Conservation (phyloP, 805 yeast species). For the Ogataea dorogensis region DNA sequence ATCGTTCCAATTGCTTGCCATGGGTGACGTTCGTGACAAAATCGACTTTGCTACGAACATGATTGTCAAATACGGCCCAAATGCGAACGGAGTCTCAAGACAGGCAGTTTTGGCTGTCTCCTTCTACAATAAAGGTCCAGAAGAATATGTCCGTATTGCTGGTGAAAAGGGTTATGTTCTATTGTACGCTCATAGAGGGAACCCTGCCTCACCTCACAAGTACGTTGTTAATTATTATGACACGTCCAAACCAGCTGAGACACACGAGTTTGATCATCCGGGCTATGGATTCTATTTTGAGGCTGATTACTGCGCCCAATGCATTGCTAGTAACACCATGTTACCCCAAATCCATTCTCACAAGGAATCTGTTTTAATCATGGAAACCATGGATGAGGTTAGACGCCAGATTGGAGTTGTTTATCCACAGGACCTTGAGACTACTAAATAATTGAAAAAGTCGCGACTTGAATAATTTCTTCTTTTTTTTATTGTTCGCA, state of each 20-base stretch:
- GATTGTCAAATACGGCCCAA: slow-evolving; percentile 35
- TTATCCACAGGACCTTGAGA: slow-evolving; percentile 40
- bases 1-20: slow-evolving; percentile 28
- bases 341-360: slow-evolving; percentile 37
- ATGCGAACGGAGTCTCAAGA: slow-evolving; percentile 30
- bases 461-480: slow-evolving; percentile 3
- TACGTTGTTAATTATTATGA: slow-evolving; percentile 37
- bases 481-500: background rate
- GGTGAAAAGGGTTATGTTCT: slow-evolving; percentile 22
- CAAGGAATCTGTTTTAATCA: slow-evolving; percentile 46
- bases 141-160: slow-evolving; percentile 17
- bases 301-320: slow-evolving; percentile 52
- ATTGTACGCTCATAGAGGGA: slow-evolving; percentile 15
- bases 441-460: too few relatives aligned
- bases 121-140: slow-evolving; percentile 7
- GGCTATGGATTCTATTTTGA: slow-evolving; percentile 54
- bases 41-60: slow-evolving; percentile 44
- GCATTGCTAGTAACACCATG: slow-evolving; percentile 38
- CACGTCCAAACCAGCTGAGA: slow-evolving; percentile 24
- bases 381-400: slow-evolving; percentile 48
- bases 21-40: slow-evolving; percentile 39
- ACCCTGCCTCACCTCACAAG: slow-evolving; percentile 26
- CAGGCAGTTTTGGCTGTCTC: slow-evolving; percentile 40
- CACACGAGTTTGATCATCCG: slow-evolving; percentile 31
- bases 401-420: slow-evolving; percentile 43